These are phyloP conservation scores for Euptelea pleiosperma DNA, from an alignment of 164 flowering plant genomes.

Conservation along the genomic window DNA sequence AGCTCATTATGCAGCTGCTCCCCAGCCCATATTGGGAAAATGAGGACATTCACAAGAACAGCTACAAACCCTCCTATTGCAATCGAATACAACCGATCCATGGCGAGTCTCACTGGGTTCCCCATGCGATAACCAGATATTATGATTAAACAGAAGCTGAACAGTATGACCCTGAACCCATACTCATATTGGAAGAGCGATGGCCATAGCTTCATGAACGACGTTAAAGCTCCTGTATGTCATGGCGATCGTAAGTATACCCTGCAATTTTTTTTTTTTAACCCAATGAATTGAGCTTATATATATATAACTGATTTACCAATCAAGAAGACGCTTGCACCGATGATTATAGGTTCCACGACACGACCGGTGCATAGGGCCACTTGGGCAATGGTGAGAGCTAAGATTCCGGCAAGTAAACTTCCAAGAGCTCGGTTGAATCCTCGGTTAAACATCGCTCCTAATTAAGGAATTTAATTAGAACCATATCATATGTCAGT, in stretches of 20 bases:
- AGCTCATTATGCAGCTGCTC: conserved; percentile 71
- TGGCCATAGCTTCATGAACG: conserved; percentile 85
- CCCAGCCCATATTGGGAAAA: conserved; percentile 85
- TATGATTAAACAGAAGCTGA: conserved; percentile 72
- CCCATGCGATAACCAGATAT: conserved; percentile 83
- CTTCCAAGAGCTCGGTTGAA: conserved; percentile 90
- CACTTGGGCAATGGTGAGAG: conserved; percentile 48
- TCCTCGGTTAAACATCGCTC: conserved; percentile 76
- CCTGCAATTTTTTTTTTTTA: too few species aligned
- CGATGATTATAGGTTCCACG: conserved; percentile 67
- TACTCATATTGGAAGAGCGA: conserved; percentile 68
- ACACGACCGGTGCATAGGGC: conserved; percentile 46
- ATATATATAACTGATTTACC: too few species aligned
- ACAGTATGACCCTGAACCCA: conserved; percentile 73
- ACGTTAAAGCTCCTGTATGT: conserved; percentile 59
- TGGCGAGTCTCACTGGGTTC: conserved; percentile 51
- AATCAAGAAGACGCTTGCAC: conserved; percentile 65
- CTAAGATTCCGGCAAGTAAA: conserved; percentile 71
- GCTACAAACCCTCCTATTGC: conserved; percentile 81
- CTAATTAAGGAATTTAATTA: conserved; percentile 34
- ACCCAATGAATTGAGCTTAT: too few species aligned
- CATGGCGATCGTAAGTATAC: too few species aligned
- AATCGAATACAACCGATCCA: conserved; percentile 70
- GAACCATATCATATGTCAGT: too few species aligned
- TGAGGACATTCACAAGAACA: conserved; percentile 61